Evolutionary conservation across 2,329 filamentous ascomycete genomes (phyloP), one percentile per base, ranked within the genome.

Genomic region (Pseudopyrenochaeta lycopersici): DNA sequence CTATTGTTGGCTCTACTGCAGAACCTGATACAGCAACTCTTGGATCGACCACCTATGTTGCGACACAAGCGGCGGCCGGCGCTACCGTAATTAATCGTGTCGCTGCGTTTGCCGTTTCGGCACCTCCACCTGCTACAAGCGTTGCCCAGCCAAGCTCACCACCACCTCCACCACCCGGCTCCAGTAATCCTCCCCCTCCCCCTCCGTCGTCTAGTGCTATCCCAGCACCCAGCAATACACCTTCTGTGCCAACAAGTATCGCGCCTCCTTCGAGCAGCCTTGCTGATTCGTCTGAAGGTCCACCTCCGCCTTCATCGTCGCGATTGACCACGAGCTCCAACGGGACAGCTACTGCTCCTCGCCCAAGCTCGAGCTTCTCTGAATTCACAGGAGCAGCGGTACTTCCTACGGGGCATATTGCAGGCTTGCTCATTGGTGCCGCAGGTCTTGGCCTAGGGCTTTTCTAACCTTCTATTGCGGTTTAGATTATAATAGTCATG

Each of bases 361-460:
- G 43, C 15, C 40, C 58, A 5, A 60, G 42, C 20, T 51, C 49
- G 15, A 60, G 57, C 40, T 36, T 43, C 11, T 40, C 15, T 12
- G 33, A 52, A 23, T 63, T 56, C 30, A 42, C 23, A 29, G 23
- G 23, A 14, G 67, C 58, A 9, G 68, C 62, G 2, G 62, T 56
- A 32, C 48, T 14, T 27, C 47, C n/a, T 18, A 62, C 63, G 17
- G 64, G 54, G 9, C 45, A 58, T 10, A 47, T 67, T 10, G 66
- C 60, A 9, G 63, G 64, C 1, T 60, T 63, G 47, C 32, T 70
- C 2, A 43, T 70, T 40, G 67, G 68, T 17, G 67, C 65, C 14
- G 66, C 64, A 6, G 67, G 64, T 12, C 7, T 71, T 20, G 67
- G 67, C 2, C 18, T 70, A 7, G 67, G 66, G 1, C 54, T 67